phyloP scores from a whole-genome alignment of 805 yeast species.

The Starmerella gropengiesseri region DNA sequence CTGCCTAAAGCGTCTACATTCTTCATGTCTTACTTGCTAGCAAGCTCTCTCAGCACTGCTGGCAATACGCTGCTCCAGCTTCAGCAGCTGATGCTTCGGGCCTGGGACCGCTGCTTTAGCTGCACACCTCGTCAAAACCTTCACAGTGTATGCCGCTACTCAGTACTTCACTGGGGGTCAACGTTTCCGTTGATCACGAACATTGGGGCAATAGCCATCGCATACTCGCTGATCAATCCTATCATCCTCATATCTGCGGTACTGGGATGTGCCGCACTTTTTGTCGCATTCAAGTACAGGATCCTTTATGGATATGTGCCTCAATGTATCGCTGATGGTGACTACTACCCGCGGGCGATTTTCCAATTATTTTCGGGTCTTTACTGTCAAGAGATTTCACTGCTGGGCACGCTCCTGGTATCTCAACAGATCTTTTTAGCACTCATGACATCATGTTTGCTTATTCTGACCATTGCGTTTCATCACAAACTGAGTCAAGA shows the following conservation, averaged over 20 bases:
- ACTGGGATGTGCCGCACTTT: constrained; percentile 46
- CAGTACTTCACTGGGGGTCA: constrained; percentile 63
- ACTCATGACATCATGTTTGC: constrained; percentile 40
- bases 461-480: constrained; percentile 45
- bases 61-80: constrained; percentile 61
- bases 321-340: constrained; percentile 37
- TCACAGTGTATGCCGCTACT: constrained; percentile 35
- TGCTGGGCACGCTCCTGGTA: constrained; percentile 64
- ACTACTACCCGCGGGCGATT: constrained; percentile 60
- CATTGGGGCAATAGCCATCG: constrained; percentile 64
- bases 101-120: constrained; percentile 34
- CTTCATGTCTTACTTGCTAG: constrained; percentile 63
- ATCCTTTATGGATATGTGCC: constrained; percentile 41
- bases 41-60: constrained; percentile 65
- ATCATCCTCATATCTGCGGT: constrained; percentile 51
- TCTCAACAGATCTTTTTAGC: constrained; percentile 45
- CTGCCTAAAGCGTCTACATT: constrained; percentile 80
- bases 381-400: constrained; percentile 67
- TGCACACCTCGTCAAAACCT: constrained; percentile 53
- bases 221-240: constrained; percentile 73
- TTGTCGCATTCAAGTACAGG: constrained; percentile 60
- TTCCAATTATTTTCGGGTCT: constrained; percentile 71
- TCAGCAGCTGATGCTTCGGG: constrained; percentile 38
- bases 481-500: constrained; percentile 43
- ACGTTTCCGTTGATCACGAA: constrained; percentile 67